Evolutionary conservation across 2,329 filamentous ascomycete genomes (phyloP), one percentile per base, ranked within the genome.

Genomic region (Waltergamsia citrina): DNA sequence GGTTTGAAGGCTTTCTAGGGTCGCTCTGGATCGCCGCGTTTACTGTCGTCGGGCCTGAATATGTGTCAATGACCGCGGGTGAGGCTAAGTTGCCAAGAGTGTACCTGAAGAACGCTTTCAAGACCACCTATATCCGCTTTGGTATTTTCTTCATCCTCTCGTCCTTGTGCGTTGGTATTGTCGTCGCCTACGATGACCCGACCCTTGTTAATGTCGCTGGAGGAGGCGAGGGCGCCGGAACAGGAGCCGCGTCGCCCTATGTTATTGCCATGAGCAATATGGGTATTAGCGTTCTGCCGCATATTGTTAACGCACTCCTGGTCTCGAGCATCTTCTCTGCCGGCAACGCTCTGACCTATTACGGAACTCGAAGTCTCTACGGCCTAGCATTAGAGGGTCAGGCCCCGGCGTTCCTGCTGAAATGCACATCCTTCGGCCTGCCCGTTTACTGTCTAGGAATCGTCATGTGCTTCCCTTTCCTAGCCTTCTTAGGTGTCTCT

Each of bases 51-150:
- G 79, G 79, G 1, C 78, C 78, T 3, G 79, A 83, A 44, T 82
- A 81, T 44, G 71, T 83, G 27, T 67, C 68, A 21, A 77, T 74
- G 47, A 83, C 82, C 1, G 78, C 84, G 10, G 81, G 79, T 29
- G 79, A 84, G 53, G 69, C 78, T 3, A 63, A 79, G 45, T 73
- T 78, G 40, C 79, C 79, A 0, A 69, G 78, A 5, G 59, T 57
- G 9, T 71, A 73, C 31, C 71, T 87, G 54, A 80, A 80, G 21
- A 68, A 67, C 31, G 81, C 81, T 2, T 85, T 74, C 59, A 84
- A 83, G 46, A 78, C 76, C 1, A 78, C 85, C 7, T 85, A 84
- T 56, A 81, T 77, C 51, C 74, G 83, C 29, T 68, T 86, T 32
- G 78, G 74, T 3, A 56, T 75, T 12, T 85, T 86, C 57, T 85